Percentiles rank a stretch among this genome's conserved stretches.
These are phyloP conservation scores for Begonia fuchsioides DNA, from an alignment of 306 rosid genomes.

Conservation along the genomic window DNA sequence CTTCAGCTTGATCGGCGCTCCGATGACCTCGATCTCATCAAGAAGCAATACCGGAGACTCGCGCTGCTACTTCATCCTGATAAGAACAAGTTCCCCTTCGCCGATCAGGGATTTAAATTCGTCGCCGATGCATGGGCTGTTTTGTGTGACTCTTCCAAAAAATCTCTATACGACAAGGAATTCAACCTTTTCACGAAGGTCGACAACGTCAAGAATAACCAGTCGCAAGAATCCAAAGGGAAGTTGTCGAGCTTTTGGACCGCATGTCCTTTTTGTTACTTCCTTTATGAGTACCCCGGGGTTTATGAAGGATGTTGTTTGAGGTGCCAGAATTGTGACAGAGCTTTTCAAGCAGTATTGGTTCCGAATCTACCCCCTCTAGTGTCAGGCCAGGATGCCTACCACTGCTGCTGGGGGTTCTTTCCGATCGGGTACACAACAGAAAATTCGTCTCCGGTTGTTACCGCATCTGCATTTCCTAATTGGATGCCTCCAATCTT, in stretches of 20 bases:
- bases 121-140: conserved; percentile 81
- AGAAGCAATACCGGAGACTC: conserved; percentile 54
- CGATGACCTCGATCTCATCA: conserved; percentile 43
- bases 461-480: conserved; percentile 18
- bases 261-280: conserved; percentile 77
- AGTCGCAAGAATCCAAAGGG: conserved; percentile 14
- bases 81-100: conserved; percentile 50
- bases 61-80: conserved; percentile 81
- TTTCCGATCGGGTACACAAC: conserved; percentile 57
- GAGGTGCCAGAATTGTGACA: conserved; percentile 68
- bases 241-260: conserved; percentile 70
- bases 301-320: conserved; percentile 65
- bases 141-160: conserved; percentile 42
- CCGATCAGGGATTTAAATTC: conserved; percentile 70
- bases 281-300: conserved; percentile 54
- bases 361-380: conserved; percentile 45
- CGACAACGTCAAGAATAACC: conserved; percentile 7
- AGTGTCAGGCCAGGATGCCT: conserved; percentile 64
- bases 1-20: conserved; percentile 55
- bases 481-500: conserved; percentile 52
- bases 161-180: conserved; percentile 40
- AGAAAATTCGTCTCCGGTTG: conserved; percentile 11
- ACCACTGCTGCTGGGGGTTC: conserved; percentile 72
- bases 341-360: conserved; percentile 48
- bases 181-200: conserved; percentile 31